Evolutionary conservation across 108 stramenopile species (phyloP).

Genomic region (Cyclostephanos tholiformis): DNA sequence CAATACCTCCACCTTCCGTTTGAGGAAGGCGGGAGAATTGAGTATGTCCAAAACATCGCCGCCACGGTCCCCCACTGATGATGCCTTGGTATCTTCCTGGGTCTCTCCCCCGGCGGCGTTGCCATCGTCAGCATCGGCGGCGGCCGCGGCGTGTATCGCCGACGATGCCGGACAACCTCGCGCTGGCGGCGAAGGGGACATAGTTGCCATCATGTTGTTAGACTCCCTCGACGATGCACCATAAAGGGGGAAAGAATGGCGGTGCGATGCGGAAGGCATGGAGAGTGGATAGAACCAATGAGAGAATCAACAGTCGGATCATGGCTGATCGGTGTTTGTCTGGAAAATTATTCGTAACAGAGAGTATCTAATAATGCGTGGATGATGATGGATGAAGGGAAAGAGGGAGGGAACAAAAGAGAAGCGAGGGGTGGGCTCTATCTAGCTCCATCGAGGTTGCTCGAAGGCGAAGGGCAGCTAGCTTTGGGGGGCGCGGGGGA

Average conservation of each 20-base stretch:
- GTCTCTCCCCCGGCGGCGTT: neutral
- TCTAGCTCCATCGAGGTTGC: too few relatives aligned
- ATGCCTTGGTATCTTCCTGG: neutral
- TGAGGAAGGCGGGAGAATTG: conserved; percentile 82
- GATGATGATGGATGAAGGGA: too few relatives aligned
- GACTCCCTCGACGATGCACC: neutral
- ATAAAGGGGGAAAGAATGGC: neutral
- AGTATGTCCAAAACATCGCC: conserved; percentile 62
- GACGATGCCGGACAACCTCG: neutral
- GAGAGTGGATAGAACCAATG: neutral
- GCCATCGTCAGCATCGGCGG: neutral
- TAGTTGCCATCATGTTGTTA: neutral
- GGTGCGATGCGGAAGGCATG: neutral
- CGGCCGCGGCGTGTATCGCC: neutral
- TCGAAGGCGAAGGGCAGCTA: too few relatives aligned
- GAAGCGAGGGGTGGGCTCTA: too few relatives aligned
- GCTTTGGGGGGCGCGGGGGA: too few relatives aligned
- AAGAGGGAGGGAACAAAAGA: too few relatives aligned
- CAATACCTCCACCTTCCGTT: conserved; percentile 81
- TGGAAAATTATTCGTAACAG: too few relatives aligned
- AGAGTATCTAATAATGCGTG: too few relatives aligned
- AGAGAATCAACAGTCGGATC: neutral
- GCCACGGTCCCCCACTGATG: neutral
- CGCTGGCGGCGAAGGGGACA: neutral
- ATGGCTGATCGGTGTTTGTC: neutral